Evolutionary conservation across 2,329 filamentous ascomycete species (phyloP).

Genomic region (Fusarium continuum): DNA sequence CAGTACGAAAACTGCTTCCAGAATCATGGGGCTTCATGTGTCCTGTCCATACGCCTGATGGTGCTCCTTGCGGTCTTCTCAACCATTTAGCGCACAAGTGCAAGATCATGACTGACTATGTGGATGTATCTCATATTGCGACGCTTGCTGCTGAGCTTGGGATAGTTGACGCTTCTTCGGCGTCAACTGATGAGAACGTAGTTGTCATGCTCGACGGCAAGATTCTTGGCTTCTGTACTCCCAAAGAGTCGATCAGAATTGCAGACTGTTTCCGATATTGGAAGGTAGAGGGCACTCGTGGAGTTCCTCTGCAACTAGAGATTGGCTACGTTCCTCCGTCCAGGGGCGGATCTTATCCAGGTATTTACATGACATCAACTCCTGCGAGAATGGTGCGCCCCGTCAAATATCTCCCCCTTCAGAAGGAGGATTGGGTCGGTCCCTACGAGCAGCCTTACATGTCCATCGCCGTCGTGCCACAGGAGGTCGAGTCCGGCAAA

Average conservation of each 20-base stretch:
- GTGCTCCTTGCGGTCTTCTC: slow-evolving; percentile 89
- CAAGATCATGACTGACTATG: slow-evolving; percentile 78
- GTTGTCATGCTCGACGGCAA: slow-evolving; percentile 90
- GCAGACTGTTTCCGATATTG: slow-evolving; percentile 90
- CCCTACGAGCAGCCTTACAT: slow-evolving; percentile 98
- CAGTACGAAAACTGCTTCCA: slow-evolving; percentile 91
- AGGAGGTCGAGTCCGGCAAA: slow-evolving; percentile 86
- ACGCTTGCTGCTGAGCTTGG: slow-evolving; percentile 81
- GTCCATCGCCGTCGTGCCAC: slow-evolving; percentile 92
- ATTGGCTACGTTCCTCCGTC: slow-evolving; percentile 91
- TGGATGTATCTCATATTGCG: slow-evolving; percentile 80
- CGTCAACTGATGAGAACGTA: slow-evolving; percentile 83
- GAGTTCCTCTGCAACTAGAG: slow-evolving; percentile 84
- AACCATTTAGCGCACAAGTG: slow-evolving; percentile 98
- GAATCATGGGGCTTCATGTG: slow-evolving; percentile 99
- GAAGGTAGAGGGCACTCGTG: slow-evolving; percentile 89
- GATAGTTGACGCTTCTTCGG: slow-evolving; percentile 77
- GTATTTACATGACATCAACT: slow-evolving; percentile 91
- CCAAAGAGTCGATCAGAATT: slow-evolving; percentile 81
- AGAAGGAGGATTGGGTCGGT: slow-evolving; percentile 87
- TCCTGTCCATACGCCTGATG: slow-evolving; percentile 97
- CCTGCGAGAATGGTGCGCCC: slow-evolving; percentile 88
- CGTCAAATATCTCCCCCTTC: slow-evolving; percentile 89
- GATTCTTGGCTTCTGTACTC: slow-evolving; percentile 89
- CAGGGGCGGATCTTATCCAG: slow-evolving; percentile 92